Base-by-base conservation (phyloP, 768 basidiomycete species). In the Suillus lakei region DNA sequence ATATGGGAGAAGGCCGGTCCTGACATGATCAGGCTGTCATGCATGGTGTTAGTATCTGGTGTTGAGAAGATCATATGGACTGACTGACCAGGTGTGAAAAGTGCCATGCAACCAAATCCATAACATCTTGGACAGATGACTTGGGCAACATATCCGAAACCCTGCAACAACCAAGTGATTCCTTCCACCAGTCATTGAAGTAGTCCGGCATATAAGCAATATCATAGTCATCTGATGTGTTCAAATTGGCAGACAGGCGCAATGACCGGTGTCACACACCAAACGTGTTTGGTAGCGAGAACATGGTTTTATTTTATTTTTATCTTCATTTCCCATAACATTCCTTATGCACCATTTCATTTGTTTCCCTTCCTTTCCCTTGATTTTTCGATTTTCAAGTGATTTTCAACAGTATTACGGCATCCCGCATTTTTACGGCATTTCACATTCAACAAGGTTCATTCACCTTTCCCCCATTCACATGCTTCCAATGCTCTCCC, bases 151-250 rank as follows among this genome's bases (percentile, higher is more conserved):
- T 55, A 7, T 55, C 34, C 5, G 32, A 23, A 2, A 55, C 54
- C 54, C n/a, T 13, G 32, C 32, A 55, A 36, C 5, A 34, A 7
- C 3, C 32, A 34, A 55, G 54, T 3, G 5, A 13, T 15, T n/a
- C 54, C 32, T 23, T 55, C 54, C 54, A 55, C 54, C 54, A 55
- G 32, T 12, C 32, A 55, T 55, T 55, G 12, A 55, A 55, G 54
- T 34, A 55, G 32, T 55, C 50, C 0, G 3, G 54, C 12, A 34
- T n/a, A n/a, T 15, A 13, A 55, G 32, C 34, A 36, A 55, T 55
- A 2, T 55, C 32, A 55, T 55, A 55, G 10, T 34, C 21, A n/a
- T 55, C 21, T 0, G 12, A n/a, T 8, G 2, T 7, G n/a, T 28
- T 30, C 0, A 16, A 51, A 30, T 51, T 1, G 0, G 2, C 32